Conservation (phyloP, 2,329 filamentous ascomycete species). For the Phialocephala sp. region DNA sequence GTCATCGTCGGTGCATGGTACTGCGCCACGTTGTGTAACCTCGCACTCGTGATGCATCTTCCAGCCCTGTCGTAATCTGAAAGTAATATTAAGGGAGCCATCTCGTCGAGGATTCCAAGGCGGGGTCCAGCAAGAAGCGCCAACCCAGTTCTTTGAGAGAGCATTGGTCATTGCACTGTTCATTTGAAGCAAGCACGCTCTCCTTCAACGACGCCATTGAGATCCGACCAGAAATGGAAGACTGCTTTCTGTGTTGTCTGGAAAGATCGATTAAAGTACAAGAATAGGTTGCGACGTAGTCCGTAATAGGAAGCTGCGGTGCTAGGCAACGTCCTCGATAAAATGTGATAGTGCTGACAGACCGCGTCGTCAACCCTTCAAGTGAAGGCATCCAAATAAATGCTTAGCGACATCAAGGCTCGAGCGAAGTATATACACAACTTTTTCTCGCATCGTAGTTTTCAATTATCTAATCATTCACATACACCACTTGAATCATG, state of each 20-base stretch:
- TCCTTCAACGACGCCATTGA: background rate
- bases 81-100: background rate
- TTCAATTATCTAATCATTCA: background rate
- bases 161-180: background rate
- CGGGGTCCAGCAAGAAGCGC: background rate
- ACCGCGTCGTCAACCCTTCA: background rate
- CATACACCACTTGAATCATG: background rate
- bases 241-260: background rate
- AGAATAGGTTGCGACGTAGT: background rate
- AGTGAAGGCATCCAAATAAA: constrained; percentile 6
- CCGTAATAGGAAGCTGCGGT: background rate
- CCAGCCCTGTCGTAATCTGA: background rate
- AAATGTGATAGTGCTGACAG: background rate
- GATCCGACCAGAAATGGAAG: background rate
- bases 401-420: background rate
- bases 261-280: background rate
- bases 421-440: background rate
- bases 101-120: background rate
- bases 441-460: background rate
- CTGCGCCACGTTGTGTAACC: constrained; percentile 6
- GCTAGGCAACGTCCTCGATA: background rate
- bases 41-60: background rate
- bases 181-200: background rate
- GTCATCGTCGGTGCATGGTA: background rate
- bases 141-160: background rate